Conservation (phyloP, 2,329 filamentous ascomycete genomes). For the Ophiostoma ulmi region DNA sequence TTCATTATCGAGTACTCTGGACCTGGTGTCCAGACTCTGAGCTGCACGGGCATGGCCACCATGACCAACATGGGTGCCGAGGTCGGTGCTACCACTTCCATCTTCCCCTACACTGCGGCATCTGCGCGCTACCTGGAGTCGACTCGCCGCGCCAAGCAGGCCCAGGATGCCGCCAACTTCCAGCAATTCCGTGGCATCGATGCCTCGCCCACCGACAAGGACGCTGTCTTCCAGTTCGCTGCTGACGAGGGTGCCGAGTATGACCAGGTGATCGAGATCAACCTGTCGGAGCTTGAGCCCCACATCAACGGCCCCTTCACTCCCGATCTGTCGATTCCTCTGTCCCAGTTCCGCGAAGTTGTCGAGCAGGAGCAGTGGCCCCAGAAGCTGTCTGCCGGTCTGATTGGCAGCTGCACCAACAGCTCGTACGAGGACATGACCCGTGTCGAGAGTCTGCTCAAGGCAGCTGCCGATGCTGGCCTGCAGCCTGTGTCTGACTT, state of each 20-base stretch:
- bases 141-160: constrained; percentile 71
- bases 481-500: constrained; percentile 85
- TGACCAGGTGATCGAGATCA: constrained; percentile 84
- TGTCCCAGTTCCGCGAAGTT: constrained; percentile 82
- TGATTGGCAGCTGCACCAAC: constrained; percentile 98
- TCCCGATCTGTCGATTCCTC: constrained; percentile 85
- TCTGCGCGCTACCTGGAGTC: constrained; percentile 82
- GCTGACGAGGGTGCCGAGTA: constrained; percentile 81
- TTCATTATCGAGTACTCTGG: constrained; percentile 94
- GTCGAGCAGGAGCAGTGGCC: constrained; percentile 87
- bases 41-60: constrained; percentile 89
- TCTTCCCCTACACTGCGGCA: constrained; percentile 85
- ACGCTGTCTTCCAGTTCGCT: constrained; percentile 58
- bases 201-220: constrained; percentile 37
- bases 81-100: constrained; percentile 89
- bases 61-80: constrained; percentile 83
- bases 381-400: constrained; percentile 78
- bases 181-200: constrained; percentile 46
- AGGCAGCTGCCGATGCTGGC: constrained; percentile 84
- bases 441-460: constrained; percentile 84
- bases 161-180: constrained; percentile 59
- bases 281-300: constrained; percentile 85
- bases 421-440: constrained; percentile 99
- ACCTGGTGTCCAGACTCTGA: constrained; percentile 80
- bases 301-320: constrained; percentile 98